Conservation (phyloP, 2,329 filamentous ascomycete genomes). For the Colletotrichum abscissum region DNA sequence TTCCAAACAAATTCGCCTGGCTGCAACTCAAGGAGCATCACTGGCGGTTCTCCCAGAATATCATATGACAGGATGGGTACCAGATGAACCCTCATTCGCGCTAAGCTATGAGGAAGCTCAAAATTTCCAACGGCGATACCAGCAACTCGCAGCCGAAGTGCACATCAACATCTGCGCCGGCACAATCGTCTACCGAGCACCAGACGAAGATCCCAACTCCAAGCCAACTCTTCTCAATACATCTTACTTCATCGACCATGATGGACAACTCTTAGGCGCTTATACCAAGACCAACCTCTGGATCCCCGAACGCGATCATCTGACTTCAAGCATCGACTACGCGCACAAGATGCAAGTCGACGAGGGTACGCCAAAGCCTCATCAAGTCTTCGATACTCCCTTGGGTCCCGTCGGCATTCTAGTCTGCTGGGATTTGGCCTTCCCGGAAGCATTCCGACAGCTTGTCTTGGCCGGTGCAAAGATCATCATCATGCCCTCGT, state of each 20-base stretch:
- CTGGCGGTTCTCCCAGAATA: conserved; percentile 29
- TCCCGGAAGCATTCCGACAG: conserved; percentile 69
- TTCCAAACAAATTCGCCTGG: conserved; percentile 8
- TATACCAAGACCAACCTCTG: conserved; percentile 70
- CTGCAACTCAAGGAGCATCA: conserved; percentile 21
- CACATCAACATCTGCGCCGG: conserved; percentile 67
- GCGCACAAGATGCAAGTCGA: neutral
- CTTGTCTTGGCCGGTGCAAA: conserved; percentile 66
- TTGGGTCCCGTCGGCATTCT: conserved; percentile 64
- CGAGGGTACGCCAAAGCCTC: conserved; percentile 36
- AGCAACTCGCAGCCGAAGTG: conserved; percentile 61
- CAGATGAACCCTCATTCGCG: conserved; percentile 21
- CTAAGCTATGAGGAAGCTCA: conserved; percentile 9
- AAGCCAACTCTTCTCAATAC: conserved; percentile 42
- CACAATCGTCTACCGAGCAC: conserved; percentile 68
- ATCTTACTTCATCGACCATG: conserved; percentile 65
- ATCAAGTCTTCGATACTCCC: conserved; percentile 55
- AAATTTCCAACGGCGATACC: conserved; percentile 60
- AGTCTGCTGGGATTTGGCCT: conserved; percentile 71
- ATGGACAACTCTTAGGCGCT: conserved; percentile 58
- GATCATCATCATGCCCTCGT: conserved; percentile 68
- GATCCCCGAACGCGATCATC: conserved; percentile 59
- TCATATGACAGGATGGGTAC: conserved; percentile 28
- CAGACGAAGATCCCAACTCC: neutral
- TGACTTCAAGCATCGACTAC: conserved; percentile 49